Percentiles rank a stretch among this genome's conserved stretches.
phyloP scores from a whole-genome alignment of 495 filamentous ascomycete species.

The Trichoderma erinaceum region DNA sequence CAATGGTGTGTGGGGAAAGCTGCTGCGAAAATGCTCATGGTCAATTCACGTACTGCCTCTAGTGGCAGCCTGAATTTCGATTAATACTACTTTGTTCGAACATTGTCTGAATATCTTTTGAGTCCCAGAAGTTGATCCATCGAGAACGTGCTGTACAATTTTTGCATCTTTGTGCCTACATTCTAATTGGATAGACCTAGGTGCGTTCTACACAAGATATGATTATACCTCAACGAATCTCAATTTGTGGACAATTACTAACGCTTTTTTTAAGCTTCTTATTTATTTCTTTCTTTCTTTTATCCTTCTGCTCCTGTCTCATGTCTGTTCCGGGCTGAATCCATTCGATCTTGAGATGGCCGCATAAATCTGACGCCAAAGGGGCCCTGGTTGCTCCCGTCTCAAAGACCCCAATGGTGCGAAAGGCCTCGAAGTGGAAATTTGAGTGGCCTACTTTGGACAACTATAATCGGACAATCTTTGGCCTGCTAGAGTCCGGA shows the following conservation, averaged over 20 bases:
- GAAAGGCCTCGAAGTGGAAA: too few relatives aligned
- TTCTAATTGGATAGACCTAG: not conserved
- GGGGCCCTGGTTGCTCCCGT: too few relatives aligned
- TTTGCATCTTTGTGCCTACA: not conserved
- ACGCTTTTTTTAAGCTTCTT: too few relatives aligned
- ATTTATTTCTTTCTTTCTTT: too few relatives aligned
- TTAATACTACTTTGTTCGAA: constrained; percentile 5
- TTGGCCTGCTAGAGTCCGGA: not conserved
- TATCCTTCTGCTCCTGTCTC: too few relatives aligned
- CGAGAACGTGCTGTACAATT: not conserved
- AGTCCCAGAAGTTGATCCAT: not conserved
- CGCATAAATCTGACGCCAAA: too few relatives aligned
- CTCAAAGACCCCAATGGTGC: too few relatives aligned
- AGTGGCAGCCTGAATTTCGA: not conserved
- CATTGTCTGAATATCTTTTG: not conserved
- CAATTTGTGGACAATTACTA: not conserved
- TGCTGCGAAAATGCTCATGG: not conserved
- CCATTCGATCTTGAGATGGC: too few relatives aligned
- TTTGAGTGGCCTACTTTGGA: too few relatives aligned
- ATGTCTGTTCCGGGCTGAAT: too few relatives aligned
- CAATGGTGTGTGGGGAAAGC: not conserved
- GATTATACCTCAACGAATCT: not conserved
- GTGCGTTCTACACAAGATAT: not conserved
- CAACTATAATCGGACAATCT: not conserved
- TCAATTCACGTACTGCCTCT: constrained; percentile 1